Conservation (phyloP, 345 rosid genomes). For the Tarenaya hassleriana region DNA sequence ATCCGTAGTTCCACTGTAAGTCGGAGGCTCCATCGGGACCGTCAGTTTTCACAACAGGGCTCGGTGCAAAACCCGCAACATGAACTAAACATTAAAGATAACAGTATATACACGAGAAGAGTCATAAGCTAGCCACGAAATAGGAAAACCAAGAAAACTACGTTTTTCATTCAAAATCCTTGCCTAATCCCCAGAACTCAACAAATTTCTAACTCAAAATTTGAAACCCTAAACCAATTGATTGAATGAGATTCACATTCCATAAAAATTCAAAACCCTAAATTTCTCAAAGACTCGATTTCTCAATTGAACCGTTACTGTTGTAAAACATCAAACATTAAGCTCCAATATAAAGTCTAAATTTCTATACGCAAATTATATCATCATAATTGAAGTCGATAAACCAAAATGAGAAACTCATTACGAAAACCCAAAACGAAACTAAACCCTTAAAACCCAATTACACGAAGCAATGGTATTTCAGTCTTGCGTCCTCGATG, state of each 20-base stretch:
- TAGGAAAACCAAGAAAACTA: too few relatives aligned
- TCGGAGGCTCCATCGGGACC: slow-evolving; percentile 51
- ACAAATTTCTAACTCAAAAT: too few relatives aligned
- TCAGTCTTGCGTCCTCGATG: not conserved
- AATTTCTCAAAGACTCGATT: too few relatives aligned
- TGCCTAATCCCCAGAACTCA: not conserved
- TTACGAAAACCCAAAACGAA: not conserved
- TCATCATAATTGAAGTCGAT: not conserved
- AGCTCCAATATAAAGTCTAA: too few relatives aligned
- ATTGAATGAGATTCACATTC: not conserved
- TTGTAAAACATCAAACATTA: too few relatives aligned
- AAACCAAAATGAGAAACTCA: not conserved
- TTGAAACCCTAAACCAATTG: not conserved
- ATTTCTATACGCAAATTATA: not conserved
- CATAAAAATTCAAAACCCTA: not conserved
- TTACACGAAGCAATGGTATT: not conserved
- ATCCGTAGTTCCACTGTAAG: slow-evolving; percentile 49
- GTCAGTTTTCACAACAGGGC: slow-evolving; percentile 43
- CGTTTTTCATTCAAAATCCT: not conserved
- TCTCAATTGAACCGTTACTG: too few relatives aligned
- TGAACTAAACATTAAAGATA: slow-evolving; percentile 44
- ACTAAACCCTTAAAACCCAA: not conserved
- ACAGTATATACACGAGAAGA: not conserved
- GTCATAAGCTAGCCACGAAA: too few relatives aligned
- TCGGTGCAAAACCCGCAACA: slow-evolving; percentile 78